These are phyloP conservation scores for Saitoella complicata DNA, from an alignment of 805 yeast species.

Conservation along the genomic window DNA sequence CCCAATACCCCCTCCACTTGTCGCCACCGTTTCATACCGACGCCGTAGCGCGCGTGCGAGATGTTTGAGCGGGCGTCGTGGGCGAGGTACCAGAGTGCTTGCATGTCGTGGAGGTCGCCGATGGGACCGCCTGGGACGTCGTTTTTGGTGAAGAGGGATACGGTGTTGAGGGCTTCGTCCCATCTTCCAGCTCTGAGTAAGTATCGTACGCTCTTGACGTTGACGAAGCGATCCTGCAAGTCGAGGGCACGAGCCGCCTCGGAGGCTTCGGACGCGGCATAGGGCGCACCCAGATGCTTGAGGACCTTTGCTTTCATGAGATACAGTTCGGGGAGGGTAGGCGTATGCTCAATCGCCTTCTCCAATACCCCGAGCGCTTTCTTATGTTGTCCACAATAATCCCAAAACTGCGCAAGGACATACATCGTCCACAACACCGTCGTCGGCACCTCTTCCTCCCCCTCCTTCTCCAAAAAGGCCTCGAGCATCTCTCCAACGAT, in stretches of 20 bases:
- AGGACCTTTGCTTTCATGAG: conserved; percentile 65
- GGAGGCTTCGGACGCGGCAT: conserved; percentile 48
- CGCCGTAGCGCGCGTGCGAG: conserved; percentile 46
- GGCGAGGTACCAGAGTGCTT: conserved; percentile 74
- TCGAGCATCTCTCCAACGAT: conserved; percentile 38
- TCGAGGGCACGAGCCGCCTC: conserved; percentile 60
- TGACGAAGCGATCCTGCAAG: conserved; percentile 80
- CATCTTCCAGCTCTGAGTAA: conserved; percentile 57
- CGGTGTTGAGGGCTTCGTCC: conserved; percentile 55
- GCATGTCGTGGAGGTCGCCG: conserved; percentile 73
- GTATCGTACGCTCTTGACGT: conserved; percentile 76
- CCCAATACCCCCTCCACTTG: conserved; percentile 52
- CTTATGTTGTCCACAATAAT: conserved; percentile 36
- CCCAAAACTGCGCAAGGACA: conserved; percentile 64
- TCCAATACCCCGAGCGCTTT: conserved; percentile 45
- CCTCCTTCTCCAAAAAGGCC: conserved; percentile 23
- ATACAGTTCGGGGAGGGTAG: conserved; percentile 70
- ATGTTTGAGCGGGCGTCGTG: conserved; percentile 74
- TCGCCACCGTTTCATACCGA: conserved; percentile 63
- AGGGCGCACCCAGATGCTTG: conserved; percentile 50
- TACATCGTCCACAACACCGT: conserved; percentile 50
- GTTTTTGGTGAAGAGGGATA: conserved; percentile 71
- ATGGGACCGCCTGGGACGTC: conserved; percentile 72
- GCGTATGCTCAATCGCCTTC: conserved; percentile 52
- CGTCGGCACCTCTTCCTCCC: conserved; percentile 13